phyloP scores from a whole-genome alignment of 306 rosid species.

The Acacia confusa region DNA sequence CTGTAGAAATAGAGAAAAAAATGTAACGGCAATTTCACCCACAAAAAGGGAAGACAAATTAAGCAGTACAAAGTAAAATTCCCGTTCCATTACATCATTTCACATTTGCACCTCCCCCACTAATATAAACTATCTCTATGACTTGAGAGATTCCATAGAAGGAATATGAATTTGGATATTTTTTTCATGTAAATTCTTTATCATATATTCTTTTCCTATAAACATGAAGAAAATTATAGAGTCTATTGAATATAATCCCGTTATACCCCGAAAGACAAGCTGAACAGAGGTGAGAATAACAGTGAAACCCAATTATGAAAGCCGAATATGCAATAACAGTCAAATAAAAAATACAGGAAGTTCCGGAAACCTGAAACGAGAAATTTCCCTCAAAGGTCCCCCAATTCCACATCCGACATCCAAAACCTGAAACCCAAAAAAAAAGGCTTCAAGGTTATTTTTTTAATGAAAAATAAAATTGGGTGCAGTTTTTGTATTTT shows the following conservation, averaged over 20 bases:
- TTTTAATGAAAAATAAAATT: neutral
- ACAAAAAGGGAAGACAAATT: neutral
- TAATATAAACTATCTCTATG: neutral
- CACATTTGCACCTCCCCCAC: neutral
- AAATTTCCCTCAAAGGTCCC: conserved; percentile 76
- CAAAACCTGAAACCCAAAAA: conserved; percentile 49
- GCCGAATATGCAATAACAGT: neutral
- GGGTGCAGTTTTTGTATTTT: neutral
- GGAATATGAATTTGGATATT: neutral
- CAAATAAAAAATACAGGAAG: neutral
- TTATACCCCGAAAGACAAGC: neutral
- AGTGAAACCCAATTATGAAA: neutral
- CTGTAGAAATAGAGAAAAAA: conserved; percentile 28
- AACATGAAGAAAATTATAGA: neutral
- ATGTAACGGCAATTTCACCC: neutral
- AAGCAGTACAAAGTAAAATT: neutral
- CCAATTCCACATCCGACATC: conserved; percentile 91
- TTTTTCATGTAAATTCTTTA: neutral
- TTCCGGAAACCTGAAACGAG: conserved; percentile 62
- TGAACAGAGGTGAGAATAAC: neutral
- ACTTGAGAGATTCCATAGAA: neutral
- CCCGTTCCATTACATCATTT: neutral
- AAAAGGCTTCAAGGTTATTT: neutral
- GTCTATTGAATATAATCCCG: neutral
- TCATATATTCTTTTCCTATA: neutral